A percentile compares a stretch with the other conserved stretches of the same genome.
These are phyloP conservation scores for Funneliformis mosseae DNA, from an alignment of 192 early-diverging fungal species.

Conservation along the genomic window DNA sequence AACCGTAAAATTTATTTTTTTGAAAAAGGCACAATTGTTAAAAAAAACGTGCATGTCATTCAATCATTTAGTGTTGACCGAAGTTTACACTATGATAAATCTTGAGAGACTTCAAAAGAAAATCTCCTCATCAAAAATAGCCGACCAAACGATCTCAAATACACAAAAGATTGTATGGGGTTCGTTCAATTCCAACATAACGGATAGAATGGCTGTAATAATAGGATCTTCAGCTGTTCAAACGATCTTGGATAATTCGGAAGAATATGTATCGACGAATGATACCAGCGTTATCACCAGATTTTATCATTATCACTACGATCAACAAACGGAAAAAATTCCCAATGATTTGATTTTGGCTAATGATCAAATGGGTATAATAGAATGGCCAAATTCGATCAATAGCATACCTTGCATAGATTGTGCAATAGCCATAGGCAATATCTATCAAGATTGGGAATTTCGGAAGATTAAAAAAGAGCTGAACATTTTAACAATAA, in stretches of 20 bases:
- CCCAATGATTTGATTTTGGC: background rate
- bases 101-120: slow-evolving; percentile 35
- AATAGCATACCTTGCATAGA: background rate
- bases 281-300: background rate
- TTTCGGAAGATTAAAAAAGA: background rate
- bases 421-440: background rate
- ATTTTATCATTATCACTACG: background rate
- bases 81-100: slow-evolving; percentile 41
- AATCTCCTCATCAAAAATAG: slow-evolving; percentile 18
- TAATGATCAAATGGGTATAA: background rate
- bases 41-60: slow-evolving; percentile 34
- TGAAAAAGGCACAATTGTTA: background rate
- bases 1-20: background rate
- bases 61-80: slow-evolving; percentile 48
- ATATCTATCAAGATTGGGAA: background rate
- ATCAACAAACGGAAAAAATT: background rate
- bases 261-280: background rate
- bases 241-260: background rate
- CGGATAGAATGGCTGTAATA: background rate
- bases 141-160: slow-evolving; percentile 8
- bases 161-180: background rate
- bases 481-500: slow-evolving; percentile 32
- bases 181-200: background rate
- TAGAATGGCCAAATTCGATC: background rate
- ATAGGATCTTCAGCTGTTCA: background rate